Percentiles rank a stretch among this genome's conserved stretches.
Conservation (phyloP, 805 yeast species). For the Maudiozyma pseudohumilis region DNA sequence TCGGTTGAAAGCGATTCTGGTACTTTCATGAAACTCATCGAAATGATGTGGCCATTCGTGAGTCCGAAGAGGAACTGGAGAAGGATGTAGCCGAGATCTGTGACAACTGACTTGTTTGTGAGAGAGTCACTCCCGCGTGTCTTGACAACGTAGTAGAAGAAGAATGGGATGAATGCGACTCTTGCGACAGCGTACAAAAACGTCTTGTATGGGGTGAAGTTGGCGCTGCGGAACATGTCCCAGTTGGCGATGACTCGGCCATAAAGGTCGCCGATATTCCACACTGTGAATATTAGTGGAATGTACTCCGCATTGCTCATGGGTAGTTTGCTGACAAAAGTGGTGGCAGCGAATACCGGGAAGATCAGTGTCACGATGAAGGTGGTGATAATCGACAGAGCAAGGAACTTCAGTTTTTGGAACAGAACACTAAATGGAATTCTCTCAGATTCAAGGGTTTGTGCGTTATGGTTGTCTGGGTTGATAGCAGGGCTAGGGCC, state of each 20-base stretch:
- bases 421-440: conserved; percentile 56
- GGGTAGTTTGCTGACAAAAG: conserved; percentile 36
- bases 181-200: conserved; percentile 49
- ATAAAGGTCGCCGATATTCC: conserved; percentile 83
- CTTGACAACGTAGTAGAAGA: conserved; percentile 45
- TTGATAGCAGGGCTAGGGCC: conserved; percentile 8
- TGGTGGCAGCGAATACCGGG: conserved; percentile 81
- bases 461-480: background rate
- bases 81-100: conserved; percentile 58
- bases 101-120: conserved; percentile 21
- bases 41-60: conserved; percentile 77
- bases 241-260: conserved; percentile 63
- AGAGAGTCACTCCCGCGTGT: conserved; percentile 2
- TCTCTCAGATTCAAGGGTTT: conserved; percentile 1
- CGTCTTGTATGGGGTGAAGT: conserved; percentile 28
- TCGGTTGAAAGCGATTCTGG: conserved; percentile 49
- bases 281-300: conserved; percentile 69
- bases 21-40: conserved; percentile 72
- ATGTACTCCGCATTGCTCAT: conserved; percentile 38
- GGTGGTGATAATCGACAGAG: conserved; percentile 58
- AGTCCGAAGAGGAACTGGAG: conserved; percentile 75
- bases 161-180: conserved; percentile 55
- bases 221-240: conserved; percentile 15
- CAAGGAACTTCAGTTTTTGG: conserved; percentile 53
- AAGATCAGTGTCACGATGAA: conserved; percentile 65